These are phyloP conservation scores for Fomitopsis serialis DNA, from an alignment of 768 basidiomycete genomes.

Conservation along the genomic window DNA sequence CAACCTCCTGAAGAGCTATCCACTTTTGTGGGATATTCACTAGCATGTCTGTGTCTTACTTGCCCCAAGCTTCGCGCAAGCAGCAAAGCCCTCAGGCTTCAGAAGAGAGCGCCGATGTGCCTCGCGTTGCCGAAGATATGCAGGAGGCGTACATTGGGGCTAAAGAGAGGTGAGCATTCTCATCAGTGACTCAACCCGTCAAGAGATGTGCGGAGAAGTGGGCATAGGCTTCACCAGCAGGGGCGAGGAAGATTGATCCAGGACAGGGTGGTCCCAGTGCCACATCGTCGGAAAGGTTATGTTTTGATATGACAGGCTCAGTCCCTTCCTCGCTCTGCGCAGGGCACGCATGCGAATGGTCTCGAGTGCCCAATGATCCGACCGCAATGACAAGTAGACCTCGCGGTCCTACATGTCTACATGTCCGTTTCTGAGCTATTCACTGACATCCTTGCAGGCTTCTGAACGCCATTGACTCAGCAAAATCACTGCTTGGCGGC, in stretches of 20 bases:
- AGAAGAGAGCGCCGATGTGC: constrained; percentile 20
- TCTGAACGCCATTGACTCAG: constrained; percentile 69
- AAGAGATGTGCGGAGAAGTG: no score
- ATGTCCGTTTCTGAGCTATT: no score
- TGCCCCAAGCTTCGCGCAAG: constrained; percentile 11
- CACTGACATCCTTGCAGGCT: constrained; percentile 38
- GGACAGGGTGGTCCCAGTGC: no score
- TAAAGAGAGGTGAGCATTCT: constrained; percentile 59
- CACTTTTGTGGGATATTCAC: not conserved
- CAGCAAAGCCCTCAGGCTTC: not conserved
- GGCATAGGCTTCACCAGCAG: no score
- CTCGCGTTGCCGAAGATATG: constrained; percentile 59
- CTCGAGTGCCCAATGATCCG: no score
- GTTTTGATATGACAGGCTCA: no score
- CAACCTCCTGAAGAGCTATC: not conserved
- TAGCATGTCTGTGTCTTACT: constrained; percentile 24
- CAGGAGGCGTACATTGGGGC: constrained; percentile 73
- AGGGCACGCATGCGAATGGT: no score
- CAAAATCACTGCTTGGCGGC: constrained; percentile 62
- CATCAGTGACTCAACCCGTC: no score
- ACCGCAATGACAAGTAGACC: no score
- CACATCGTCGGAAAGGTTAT: no score
- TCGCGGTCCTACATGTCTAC: constrained; percentile 9
- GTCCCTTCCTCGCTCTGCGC: no score
- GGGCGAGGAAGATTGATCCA: no score